Evolutionary conservation across 352 stramenopile species (phyloP), one percentile per base, ranked within the genome.

Genomic region (Phytophthora ohioensis): DNA sequence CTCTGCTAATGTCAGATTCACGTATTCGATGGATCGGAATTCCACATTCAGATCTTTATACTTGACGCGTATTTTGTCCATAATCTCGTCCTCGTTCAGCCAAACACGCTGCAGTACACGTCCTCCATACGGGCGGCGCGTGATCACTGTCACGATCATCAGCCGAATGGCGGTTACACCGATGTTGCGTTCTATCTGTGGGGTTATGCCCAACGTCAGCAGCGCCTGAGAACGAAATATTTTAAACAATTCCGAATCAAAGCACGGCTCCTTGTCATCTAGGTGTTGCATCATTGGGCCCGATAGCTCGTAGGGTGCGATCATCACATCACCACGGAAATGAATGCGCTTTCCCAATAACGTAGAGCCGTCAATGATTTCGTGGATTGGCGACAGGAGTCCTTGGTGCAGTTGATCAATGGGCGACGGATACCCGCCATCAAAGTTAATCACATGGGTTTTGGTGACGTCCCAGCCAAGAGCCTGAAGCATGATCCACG

Each of bases 231-330:
- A 47, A 2, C 85, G 85, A 54, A 94, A 94, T 2, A 76, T 59
- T 5, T 61, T 65, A 36, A 92, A 56, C 32, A 94, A n/a, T 46
- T 82, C 55, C 32, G 79, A 91, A 11, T 80, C 66, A 34, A 71
- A 67, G 56, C 87, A 94, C 39, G 82, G 80, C 48, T 94, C 81
- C 6, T 75, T 56, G 42, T 92, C 69, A 56, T 94, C 69, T 41
- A 94, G 55, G 46, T 94, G 87, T 63, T 90, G 75, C 79, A 92
- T 91, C 72, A 92, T 82, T 0, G 83, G 82, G 0, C 87, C 85
- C 0, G 65, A 79, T 3, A 69, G 54, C 17, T 94, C 87, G 32
- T 73, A 91, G 21, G 84, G 81, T 6, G 80, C 71, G 6, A 92
- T 39, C 38, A 91, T 3, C 3, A 87, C 87, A 9, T 81, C 55